These are phyloP conservation scores for Amaranthus tricolor DNA, from an alignment of 179 eudicot genomes.

Conservation along the genomic window DNA sequence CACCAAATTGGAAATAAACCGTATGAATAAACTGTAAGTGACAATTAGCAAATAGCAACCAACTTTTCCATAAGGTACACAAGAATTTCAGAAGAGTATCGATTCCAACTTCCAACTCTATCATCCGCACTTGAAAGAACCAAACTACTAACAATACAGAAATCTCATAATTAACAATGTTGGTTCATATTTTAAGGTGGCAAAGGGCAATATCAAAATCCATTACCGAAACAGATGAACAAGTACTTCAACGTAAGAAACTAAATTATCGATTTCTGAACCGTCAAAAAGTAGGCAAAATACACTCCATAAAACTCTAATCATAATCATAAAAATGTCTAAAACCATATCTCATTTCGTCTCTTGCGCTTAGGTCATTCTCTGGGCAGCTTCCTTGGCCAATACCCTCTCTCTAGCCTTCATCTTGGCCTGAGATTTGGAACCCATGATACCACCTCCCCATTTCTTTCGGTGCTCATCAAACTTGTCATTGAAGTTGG, in stretches of 20 bases:
- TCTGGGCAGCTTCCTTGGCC: constrained; percentile 82
- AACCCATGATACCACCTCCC: constrained; percentile 91
- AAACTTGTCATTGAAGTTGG: constrained; percentile 51
- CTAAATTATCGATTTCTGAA: constrained; percentile 23
- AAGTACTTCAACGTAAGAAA: constrained; percentile 19
- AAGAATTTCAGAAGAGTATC: too few relatives aligned
- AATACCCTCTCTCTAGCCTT: constrained; percentile 72
- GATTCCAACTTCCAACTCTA: too few relatives aligned
- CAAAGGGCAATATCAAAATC: constrained; percentile 17
- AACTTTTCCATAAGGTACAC: too few relatives aligned
- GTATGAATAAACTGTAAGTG: too few relatives aligned
- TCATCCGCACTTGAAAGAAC: too few relatives aligned
- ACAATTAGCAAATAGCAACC: too few relatives aligned
- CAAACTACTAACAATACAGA: not conserved
- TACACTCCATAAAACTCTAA: constrained; percentile 8
- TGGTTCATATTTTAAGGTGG: constrained; percentile 2
- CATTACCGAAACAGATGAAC: constrained; percentile 22
- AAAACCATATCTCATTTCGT: not conserved
- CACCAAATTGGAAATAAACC: too few relatives aligned
- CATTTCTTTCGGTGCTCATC: constrained; percentile 78
- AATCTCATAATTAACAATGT: not conserved
- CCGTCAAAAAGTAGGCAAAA: constrained; percentile 12
- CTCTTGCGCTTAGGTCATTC: constrained; percentile 35
- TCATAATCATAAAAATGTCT: not conserved
- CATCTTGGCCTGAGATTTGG: constrained; percentile 79